Conservation (phyloP, 1,284 basidiomycete genomes). For the Cutaneotrichosporon mucoides region DNA sequence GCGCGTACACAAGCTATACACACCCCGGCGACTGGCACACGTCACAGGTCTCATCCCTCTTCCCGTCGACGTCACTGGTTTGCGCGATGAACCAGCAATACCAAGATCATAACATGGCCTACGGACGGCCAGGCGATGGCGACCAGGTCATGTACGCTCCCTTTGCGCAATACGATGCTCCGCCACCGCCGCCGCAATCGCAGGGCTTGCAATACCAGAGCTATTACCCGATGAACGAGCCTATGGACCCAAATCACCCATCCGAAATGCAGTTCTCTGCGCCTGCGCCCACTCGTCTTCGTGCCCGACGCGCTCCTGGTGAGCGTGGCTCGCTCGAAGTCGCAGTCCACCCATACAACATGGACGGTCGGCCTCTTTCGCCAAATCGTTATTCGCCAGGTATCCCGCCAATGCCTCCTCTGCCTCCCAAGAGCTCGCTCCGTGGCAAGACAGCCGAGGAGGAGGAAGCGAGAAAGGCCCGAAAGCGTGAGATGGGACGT, state of each 20-base stretch:
- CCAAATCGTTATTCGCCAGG: background rate
- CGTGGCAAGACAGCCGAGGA: constrained; percentile 9
- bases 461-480: constrained; percentile 19
- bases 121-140: background rate
- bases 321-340: background rate
- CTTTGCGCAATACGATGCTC: background rate
- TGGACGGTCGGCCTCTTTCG: background rate
- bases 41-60: too few species aligned
- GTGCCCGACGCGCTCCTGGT: constrained; percentile 11
- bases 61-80: too few species aligned
- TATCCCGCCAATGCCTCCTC: background rate
- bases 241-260: constrained; percentile 1
- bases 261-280: constrained; percentile 23
- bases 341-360: constrained; percentile 5
- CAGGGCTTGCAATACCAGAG: background rate
- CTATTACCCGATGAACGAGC: constrained; percentile 4
- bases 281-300: constrained; percentile 28
- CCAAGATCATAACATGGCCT: constrained; percentile 2
- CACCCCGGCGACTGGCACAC: too few species aligned
- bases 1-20: too few species aligned
- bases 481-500: constrained; percentile 23
- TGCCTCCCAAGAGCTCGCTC: constrained; percentile 8
- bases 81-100: constrained; percentile 7
- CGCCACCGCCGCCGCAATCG: background rate
- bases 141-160: constrained; percentile 3